Base-by-base conservation (phyloP, 1,284 basidiomycete species). In the Ganoderma resinaceum region DNA sequence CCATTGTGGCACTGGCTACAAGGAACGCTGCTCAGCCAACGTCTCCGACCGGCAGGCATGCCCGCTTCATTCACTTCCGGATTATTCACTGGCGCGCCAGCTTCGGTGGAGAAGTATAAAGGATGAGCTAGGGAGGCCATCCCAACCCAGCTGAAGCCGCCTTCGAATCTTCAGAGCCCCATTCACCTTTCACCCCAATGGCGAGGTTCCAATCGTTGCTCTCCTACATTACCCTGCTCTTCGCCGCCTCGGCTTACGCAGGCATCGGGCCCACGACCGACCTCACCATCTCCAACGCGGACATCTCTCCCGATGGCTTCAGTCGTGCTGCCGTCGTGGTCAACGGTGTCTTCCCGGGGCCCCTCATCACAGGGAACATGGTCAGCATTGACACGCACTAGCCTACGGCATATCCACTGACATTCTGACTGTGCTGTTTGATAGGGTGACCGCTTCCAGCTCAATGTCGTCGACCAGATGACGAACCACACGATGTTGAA, bases 401-500 rank as follows among this genome's bases (percentile, higher is more conserved):
- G 18, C 11, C 11, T 9, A 4, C 5, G 38, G 12, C 5, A 18
- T 52, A 20, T 20, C 38, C 9, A 18, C 23, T 70, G 3, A 72
- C 52, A 1, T 14, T 37, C 4, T 29, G 2, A 4, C 18, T 4
- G 14, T 62, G 0, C 7, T 42, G 8, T 11, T 18, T 1, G 2
- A 37, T 40, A 79, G 77, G 77, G 76, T 1, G 72, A 72, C 40
- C 14, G 53, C 7, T 78, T 79, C 68, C 67, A 77, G 70, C 70
- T 82, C 63, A 82, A 81, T 60, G 80, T 82, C 55, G 70, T 76
- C 31, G 75, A 82, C 69, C 62, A 76, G 43, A 69, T 83, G 43
- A 79, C 75, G 0, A 79, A 82, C 69, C 72, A 75, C 9, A 76
- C 72, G 3, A 81, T 82, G 80, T 67, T 77, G 26, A 76, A 78